Conservation (phyloP, 2,329 filamentous ascomycete genomes). For the Aspergillus sp. region DNA sequence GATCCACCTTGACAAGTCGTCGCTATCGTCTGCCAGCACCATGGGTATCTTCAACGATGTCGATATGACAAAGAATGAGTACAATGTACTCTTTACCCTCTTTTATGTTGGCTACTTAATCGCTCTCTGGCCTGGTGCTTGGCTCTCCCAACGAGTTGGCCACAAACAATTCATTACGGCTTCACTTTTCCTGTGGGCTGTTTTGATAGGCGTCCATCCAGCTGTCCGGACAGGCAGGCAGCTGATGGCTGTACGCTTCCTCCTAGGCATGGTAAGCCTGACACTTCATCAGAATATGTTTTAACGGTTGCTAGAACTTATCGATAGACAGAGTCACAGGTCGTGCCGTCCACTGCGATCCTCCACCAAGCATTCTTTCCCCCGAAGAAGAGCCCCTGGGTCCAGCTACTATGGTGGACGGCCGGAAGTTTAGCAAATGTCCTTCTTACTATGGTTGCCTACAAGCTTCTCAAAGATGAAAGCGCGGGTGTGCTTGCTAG, state of each 20-base stretch:
- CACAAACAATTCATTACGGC: neutral
- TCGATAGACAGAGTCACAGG: neutral
- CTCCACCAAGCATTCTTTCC: neutral
- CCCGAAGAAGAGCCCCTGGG: neutral
- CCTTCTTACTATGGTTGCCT: neutral
- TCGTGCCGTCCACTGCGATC: neutral
- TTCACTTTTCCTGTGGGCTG: neutral
- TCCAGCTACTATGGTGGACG: neutral
- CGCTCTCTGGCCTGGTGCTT: neutral
- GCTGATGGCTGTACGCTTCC: neutral
- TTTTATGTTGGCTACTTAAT: neutral
- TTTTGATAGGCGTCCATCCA: neutral
- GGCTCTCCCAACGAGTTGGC: neutral
- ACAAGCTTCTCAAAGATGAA: neutral
- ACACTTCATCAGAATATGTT: neutral
- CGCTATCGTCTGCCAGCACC: neutral
- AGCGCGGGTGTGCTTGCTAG: neutral
- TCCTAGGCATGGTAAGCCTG: neutral
- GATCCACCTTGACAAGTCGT: neutral
- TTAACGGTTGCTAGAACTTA: neutral
- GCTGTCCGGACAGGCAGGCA: neutral
- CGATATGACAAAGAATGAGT: neutral
- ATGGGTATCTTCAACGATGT: neutral
- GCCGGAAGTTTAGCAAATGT: neutral
- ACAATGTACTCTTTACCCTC: neutral